phyloP scores from a whole-genome alignment of 768 basidiomycete species.

The Paxillus ammoniavirescens region DNA sequence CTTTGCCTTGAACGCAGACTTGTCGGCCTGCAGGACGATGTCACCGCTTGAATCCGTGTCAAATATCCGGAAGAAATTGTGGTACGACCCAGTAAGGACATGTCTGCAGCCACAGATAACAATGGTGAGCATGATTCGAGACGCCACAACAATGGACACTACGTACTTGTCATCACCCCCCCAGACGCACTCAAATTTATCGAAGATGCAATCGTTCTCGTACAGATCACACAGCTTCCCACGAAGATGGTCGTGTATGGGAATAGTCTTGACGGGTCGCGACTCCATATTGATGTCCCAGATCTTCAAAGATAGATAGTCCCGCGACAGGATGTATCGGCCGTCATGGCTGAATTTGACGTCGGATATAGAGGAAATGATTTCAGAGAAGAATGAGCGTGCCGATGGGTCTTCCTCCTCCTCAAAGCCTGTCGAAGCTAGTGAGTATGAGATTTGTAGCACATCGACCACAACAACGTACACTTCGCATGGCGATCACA shows the following conservation, averaged over 20 bases:
- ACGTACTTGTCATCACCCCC: conserved; percentile 93
- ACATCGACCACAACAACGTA: conserved; percentile 39
- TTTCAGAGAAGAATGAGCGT: conserved; percentile 99
- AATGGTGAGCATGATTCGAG: conserved; percentile 6
- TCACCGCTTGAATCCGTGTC: conserved; percentile 87
- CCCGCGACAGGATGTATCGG: conserved; percentile 92
- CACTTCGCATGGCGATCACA: conserved; percentile 97
- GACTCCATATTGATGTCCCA: conserved; percentile 99
- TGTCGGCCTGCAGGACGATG: conserved; percentile 95
- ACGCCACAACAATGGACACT: conserved; percentile 22
- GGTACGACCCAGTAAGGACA: conserved; percentile 98
- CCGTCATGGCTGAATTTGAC: conserved; percentile 99
- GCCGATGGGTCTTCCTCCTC: conserved; percentile 98
- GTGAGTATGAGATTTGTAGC: conserved; percentile 8
- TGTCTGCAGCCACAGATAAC: conserved; percentile 50
- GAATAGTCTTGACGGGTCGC: conserved; percentile 93
- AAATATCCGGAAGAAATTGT: conserved; percentile 99
- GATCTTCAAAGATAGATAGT: conserved; percentile 97
- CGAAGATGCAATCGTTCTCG: conserved; percentile 99
- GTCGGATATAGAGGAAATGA: conserved; percentile 99
- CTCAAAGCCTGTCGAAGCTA: conserved; percentile 74
- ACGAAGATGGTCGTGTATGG: conserved; percentile 96
- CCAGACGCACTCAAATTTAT: conserved; percentile 99
- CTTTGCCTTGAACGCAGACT: conserved; percentile 99
- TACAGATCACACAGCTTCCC: conserved; percentile 98